Conservation (phyloP, 1,139 yeast genomes). For the Kodamaea suecica region DNA sequence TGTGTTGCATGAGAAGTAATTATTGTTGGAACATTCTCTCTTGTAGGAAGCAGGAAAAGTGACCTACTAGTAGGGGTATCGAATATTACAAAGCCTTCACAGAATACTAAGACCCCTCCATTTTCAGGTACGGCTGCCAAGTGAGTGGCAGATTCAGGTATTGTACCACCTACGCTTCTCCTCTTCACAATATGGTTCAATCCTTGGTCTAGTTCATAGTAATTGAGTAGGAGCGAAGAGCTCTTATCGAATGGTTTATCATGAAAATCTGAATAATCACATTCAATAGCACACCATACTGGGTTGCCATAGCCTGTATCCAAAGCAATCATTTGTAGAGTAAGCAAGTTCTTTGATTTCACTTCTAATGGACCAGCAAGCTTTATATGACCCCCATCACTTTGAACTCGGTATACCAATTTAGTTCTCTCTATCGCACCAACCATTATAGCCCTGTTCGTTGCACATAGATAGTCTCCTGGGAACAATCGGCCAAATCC, state of each 20-base stretch:
- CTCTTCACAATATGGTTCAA: conserved; percentile 65
- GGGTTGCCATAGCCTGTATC: conserved; percentile 85
- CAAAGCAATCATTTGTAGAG: conserved; percentile 55
- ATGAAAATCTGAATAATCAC: conserved; percentile 38
- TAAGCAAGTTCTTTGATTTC: conserved; percentile 47
- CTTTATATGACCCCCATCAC: conserved; percentile 42
- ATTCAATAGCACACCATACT: conserved; percentile 73
- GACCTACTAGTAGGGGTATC: conserved; percentile 10
- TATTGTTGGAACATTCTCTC: conserved; percentile 28
- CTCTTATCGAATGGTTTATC: conserved; percentile 3
- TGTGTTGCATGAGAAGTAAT: conserved; percentile 64
- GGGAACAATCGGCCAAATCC: conserved; percentile 77
- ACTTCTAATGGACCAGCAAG: conserved; percentile 78
- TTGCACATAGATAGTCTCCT: conserved; percentile 66
- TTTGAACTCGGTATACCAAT: conserved; percentile 52
- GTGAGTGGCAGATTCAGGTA: conserved; percentile 26
- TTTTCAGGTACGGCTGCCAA: conserved; percentile 31
- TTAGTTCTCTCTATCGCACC: conserved; percentile 74
- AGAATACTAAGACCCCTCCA: conserved; percentile 1
- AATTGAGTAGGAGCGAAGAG: conserved; percentile 40
- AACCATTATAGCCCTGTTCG: conserved; percentile 66
- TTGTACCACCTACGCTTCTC: conserved; percentile 29
- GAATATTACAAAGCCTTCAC: not conserved
- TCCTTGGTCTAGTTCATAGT: conserved; percentile 84
- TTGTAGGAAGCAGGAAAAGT: conserved; percentile 42